These are phyloP conservation scores for Ceratobasidium papillatum DNA, from an alignment of 1,284 basidiomycete species.

Conservation along the genomic window DNA sequence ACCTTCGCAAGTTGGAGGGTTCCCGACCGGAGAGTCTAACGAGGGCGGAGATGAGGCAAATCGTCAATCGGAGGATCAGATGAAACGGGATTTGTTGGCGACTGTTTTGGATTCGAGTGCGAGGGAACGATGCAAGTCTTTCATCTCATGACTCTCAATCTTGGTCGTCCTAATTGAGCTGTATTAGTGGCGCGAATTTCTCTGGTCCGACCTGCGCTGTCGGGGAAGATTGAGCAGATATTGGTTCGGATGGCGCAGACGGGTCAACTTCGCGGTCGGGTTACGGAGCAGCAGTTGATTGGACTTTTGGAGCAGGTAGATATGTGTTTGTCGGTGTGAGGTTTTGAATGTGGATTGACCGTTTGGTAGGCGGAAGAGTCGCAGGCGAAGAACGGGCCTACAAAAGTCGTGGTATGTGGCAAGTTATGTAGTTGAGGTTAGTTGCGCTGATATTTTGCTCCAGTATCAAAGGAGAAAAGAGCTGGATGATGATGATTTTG, in stretches of 20 bases:
- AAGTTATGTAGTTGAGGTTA: constrained; percentile 2
- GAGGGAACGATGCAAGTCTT: constrained; percentile 84
- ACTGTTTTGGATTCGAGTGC: constrained; percentile 88
- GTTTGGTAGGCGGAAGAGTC: constrained; percentile 69
- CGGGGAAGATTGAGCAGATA: constrained; percentile 85
- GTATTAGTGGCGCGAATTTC: constrained; percentile 87
- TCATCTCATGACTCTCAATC: background rate
- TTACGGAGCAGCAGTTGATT: constrained; percentile 90
- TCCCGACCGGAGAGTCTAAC: constrained; percentile 26
- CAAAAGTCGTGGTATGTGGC: constrained; percentile 71
- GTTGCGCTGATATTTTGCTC: background rate
- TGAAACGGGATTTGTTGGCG: constrained; percentile 82
- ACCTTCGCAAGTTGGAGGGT: constrained; percentile 6
- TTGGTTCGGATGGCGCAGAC: constrained; percentile 90
- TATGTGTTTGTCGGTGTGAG: constrained; percentile 42
- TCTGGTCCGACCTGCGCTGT: constrained; percentile 89
- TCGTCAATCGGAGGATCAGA: constrained; percentile 64
- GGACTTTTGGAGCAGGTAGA: constrained; percentile 94
- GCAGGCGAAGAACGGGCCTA: constrained; percentile 60
- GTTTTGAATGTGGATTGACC: background rate
- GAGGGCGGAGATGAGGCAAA: constrained; percentile 52
- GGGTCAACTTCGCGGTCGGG: constrained; percentile 87
- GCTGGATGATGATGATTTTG: constrained; percentile 70
- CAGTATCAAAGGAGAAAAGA: constrained; percentile 77
- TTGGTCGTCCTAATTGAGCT: constrained; percentile 4